Evolutionary conservation across 2,329 filamentous ascomycete species (phyloP).

Genomic region (Colletotrichum camelliae): DNA sequence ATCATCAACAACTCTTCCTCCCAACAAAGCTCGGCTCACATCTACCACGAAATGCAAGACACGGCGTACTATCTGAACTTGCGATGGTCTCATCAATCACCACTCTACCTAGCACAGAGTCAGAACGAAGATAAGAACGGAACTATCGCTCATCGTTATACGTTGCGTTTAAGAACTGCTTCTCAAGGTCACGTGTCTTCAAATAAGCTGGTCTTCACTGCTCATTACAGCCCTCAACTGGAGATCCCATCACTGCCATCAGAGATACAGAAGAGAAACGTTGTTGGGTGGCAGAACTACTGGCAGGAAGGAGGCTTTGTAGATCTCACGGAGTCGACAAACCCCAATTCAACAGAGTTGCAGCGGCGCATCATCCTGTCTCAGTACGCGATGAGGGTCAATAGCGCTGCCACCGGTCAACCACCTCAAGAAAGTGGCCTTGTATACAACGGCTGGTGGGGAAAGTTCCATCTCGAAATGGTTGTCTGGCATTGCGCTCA

Average conservation of each 20-base stretch:
- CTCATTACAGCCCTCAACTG: constrained; percentile 35
- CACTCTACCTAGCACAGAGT: constrained; percentile 8
- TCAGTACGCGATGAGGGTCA: constrained; percentile 48
- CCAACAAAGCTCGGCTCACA: constrained; percentile 28
- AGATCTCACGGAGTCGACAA: constrained; percentile 41
- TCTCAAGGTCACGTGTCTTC: neutral
- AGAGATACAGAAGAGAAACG: constrained; percentile 28
- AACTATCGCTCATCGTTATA: neutral
- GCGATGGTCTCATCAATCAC: constrained; percentile 30
- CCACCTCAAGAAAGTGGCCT: constrained; percentile 9
- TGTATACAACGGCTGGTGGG: constrained; percentile 38
- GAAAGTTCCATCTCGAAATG: constrained; percentile 49
- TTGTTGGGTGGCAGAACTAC: constrained; percentile 35
- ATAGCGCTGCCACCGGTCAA: constrained; percentile 37
- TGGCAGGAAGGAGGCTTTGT: constrained; percentile 46
- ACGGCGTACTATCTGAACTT: constrained; percentile 43
- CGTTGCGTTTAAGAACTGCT: neutral
- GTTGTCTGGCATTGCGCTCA: constrained; percentile 45
- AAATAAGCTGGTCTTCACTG: constrained; percentile 33
- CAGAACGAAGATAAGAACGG: constrained; percentile 5
- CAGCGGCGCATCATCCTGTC: constrained; percentile 39
- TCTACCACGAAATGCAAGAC: constrained; percentile 38
- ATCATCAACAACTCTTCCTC: constrained; percentile 10
- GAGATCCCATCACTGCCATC: constrained; percentile 28
- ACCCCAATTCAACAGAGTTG: constrained; percentile 41